Base-by-base conservation (phyloP, 148 eudicot species). In the Rhododendron mucronatum region DNA sequence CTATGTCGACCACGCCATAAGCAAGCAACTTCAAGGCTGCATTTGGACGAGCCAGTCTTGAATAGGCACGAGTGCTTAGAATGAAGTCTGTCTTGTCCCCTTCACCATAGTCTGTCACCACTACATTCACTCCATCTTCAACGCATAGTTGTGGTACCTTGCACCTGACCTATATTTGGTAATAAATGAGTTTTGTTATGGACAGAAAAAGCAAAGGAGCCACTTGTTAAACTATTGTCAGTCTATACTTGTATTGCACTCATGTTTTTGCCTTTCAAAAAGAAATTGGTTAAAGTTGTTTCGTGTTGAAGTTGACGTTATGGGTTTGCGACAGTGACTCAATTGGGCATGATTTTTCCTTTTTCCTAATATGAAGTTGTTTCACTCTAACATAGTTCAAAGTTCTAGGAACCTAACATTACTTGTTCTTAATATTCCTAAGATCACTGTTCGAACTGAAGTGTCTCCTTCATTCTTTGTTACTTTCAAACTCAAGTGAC, bases 71-170 rank as follows among this genome's bases (percentile, higher is more conserved):
- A 3, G 84, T 77, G 84, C 90, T 92, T 8, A 94, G 85, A n/a
- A 94, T 86, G 89, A 94, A 92, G 78, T 94, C 98, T 20, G 95
- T 89, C 23, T 85, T 65, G 83, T 91, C 90, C 6, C 94, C 92
- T 67, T 50, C 92, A 3, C 93, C 95, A 50, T 89, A 89, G 89
- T 94, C 98, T 12, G 98, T 94, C 57, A 89, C 94, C 75, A 92
- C 95, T 2, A 95, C 87, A 39, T 85, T 86, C 16, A 87, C 92
- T 26, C 98, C 98, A 35, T 91, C 95, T 5, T 91, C 94, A 16
- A 44, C 92, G 88, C 98, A 95, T 57, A 88, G 88, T 18, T 89
- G 76, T 44, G 91, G 82, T 39, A 84, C 87, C 85, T 91, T 95
- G 95, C 98, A 95, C 83, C 90, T 88, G 4, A 94, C 93, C 96